Base-by-base conservation (phyloP, 768 basidiomycete genomes). In the Sporobolomyces roseus region DNA sequence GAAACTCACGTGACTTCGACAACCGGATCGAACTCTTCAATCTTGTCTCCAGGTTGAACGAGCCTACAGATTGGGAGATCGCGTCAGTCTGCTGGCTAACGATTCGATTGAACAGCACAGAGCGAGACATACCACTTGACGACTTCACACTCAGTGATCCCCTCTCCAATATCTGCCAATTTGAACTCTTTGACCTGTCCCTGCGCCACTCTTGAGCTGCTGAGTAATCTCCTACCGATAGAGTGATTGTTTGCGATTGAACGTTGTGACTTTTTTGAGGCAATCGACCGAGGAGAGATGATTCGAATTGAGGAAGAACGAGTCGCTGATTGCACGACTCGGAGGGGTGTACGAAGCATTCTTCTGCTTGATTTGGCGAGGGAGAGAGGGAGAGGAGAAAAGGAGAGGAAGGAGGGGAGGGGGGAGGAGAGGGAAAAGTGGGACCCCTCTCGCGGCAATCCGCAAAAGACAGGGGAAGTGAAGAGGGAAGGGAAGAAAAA, bases 81-180 rank as follows among this genome's bases (percentile, higher is more conserved):
- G 43, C 45, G 12, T 33, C 12, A 12, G 61, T 23, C 52, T 36
- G 30, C 1, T 35, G 38, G 17, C 33, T 21, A 14, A 33, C 23
- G 6, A 5, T 41, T 25, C 17, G 56, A 29, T 4, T 52, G 52
- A 36, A 32, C 8, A 56, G n/a, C 10, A 38, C 25, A 30, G 27
- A 4, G 21, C 6, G 27, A 29, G 38, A 45, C 45, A 33, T 5
- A 88, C 90, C 91, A 93, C 78, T 86, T 87, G 53, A 93, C 86
- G 71, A 93, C 84, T 79, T 93, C 90, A 76, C 89, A 90, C 78
- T 93, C 90, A 30, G 90, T 91, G 72, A 93, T 91, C 8, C 91
- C 91, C 78, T 92, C 90, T 6, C 91, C 90, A 75, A 92, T 75
- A 56, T 77, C 77, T 21, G 75, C 75, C 2, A 78, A 71, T 23